Conservation (phyloP, 2,329 filamentous ascomycete genomes). For the Tolypocladium ophioglossoides region DNA sequence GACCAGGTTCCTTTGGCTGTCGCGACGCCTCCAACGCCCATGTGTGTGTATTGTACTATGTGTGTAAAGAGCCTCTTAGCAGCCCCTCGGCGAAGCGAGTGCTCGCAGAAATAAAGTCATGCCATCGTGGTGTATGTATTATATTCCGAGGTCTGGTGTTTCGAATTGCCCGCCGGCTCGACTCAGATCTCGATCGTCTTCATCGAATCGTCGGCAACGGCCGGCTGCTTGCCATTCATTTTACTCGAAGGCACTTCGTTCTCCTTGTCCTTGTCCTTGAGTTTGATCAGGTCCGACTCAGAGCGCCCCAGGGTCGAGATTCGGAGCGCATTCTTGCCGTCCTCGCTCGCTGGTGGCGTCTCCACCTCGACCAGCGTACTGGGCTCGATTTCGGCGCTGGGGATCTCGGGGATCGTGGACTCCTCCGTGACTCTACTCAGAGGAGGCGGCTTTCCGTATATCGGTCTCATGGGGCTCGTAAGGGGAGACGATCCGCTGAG, state of each 20-base stretch:
- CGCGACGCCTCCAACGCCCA: slow-evolving; percentile 9
- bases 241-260: slow-evolving; percentile 24
- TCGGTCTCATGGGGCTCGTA: slow-evolving; percentile 53
- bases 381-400: slow-evolving; percentile 26
- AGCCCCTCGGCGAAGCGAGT: neutral
- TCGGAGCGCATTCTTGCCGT: slow-evolving; percentile 19
- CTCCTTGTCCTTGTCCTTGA: slow-evolving; percentile 29
- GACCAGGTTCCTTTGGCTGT: slow-evolving; percentile 4
- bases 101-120: slow-evolving; percentile 7
- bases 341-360: slow-evolving; percentile 36
- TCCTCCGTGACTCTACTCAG: slow-evolving; percentile 70
- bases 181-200: slow-evolving; percentile 50
- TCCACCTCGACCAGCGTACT: slow-evolving; percentile 46
- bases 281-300: slow-evolving; percentile 24
- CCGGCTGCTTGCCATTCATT: slow-evolving; percentile 32
- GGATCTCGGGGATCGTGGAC: slow-evolving; percentile 29
- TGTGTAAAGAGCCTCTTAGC: neutral
- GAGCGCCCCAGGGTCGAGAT: slow-evolving; percentile 20
- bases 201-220: slow-evolving; percentile 40
- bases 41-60: neutral
- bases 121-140: slow-evolving; percentile 14
- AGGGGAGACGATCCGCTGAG: slow-evolving; percentile 54
- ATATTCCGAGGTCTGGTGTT: neutral
- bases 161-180: neutral
- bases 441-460: slow-evolving; percentile 59